Evolutionary conservation across 2,329 filamentous ascomycete species (phyloP).

Genomic region (Chaetomium sp.): DNA sequence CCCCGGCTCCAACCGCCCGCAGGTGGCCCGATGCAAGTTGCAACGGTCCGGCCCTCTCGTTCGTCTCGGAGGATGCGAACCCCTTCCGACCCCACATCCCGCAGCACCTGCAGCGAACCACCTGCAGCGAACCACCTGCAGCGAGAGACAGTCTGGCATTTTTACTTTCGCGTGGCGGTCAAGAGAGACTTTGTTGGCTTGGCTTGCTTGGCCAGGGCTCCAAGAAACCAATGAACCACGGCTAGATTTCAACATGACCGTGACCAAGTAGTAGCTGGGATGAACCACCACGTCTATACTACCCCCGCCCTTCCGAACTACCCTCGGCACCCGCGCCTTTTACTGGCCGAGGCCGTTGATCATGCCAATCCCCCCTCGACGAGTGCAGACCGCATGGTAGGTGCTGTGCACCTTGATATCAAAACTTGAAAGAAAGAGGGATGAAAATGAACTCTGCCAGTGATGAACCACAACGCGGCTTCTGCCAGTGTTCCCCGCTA

Average conservation of each 20-base stretch:
- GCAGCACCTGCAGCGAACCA: neutral
- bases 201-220: neutral
- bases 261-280: too few species aligned
- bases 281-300: neutral
- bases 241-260: too few species aligned
- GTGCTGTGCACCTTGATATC: too few species aligned
- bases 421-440: too few species aligned
- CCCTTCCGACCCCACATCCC: neutral
- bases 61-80: neutral
- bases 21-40: neutral
- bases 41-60: neutral
- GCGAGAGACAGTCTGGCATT: too few species aligned
- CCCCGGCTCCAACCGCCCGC: neutral
- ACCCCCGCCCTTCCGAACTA: neutral
- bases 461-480: too few species aligned
- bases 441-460: too few species aligned
- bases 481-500: too few species aligned
- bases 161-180: neutral
- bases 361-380: neutral
- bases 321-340: too few species aligned
- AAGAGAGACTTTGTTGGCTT: neutral
- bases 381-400: neutral
- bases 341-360: neutral
- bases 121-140: too few species aligned
- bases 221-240: neutral